phyloP scores from a whole-genome alignment of 2,329 filamentous ascomycete genomes.

The Drechslerella stenobrocha region DNA sequence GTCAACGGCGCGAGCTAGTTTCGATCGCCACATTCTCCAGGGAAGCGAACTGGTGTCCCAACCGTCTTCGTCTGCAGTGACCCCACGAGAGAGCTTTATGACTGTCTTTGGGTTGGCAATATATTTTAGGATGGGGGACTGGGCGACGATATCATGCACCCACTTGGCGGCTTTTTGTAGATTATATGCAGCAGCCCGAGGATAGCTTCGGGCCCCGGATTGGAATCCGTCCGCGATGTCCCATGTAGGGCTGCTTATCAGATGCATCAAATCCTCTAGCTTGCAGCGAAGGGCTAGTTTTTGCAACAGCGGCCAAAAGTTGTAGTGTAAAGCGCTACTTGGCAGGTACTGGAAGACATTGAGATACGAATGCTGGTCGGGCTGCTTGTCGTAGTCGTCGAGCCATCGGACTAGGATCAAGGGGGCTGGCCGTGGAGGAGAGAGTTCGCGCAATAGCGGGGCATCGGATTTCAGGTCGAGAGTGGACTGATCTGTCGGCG shows the following conservation, averaged over 20 bases:
- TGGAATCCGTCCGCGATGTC: slow-evolving; percentile 23
- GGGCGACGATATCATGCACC: slow-evolving; percentile 27
- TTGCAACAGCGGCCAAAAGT: slow-evolving; percentile 43
- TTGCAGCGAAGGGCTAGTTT: slow-evolving; percentile 39
- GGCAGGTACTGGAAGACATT: slow-evolving; percentile 26
- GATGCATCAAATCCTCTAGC: slow-evolving; percentile 23
- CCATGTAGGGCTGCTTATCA: slow-evolving; percentile 29
- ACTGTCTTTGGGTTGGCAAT: slow-evolving; percentile 26
- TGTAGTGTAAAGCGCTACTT: slow-evolving; percentile 29
- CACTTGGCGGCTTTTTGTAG: slow-evolving; percentile 26
- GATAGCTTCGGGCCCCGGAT: slow-evolving; percentile 11
- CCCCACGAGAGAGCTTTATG: slow-evolving; percentile 5
- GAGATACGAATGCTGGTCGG: slow-evolving; percentile 20
- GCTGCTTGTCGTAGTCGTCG: slow-evolving; percentile 27
- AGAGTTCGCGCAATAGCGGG: slow-evolving; percentile 31
- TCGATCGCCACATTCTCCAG: slow-evolving; percentile 47
- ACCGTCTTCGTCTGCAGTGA: slow-evolving; percentile 16
- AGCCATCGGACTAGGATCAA: slow-evolving; percentile 36
- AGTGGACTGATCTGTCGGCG: slow-evolving; percentile 24
- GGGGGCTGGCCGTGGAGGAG: slow-evolving; percentile 31
- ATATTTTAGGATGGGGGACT: slow-evolving; percentile 32
- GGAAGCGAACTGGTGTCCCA: slow-evolving; percentile 42
- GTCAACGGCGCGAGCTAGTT: slow-evolving; percentile 34
- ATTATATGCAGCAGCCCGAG: slow-evolving; percentile 12
- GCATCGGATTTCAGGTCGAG: slow-evolving; percentile 34